Percentiles rank a stretch among this genome's conserved stretches.
Conservation (phyloP, 1,284 basidiomycete species). For the Ustanciosporium gigantosporum region DNA sequence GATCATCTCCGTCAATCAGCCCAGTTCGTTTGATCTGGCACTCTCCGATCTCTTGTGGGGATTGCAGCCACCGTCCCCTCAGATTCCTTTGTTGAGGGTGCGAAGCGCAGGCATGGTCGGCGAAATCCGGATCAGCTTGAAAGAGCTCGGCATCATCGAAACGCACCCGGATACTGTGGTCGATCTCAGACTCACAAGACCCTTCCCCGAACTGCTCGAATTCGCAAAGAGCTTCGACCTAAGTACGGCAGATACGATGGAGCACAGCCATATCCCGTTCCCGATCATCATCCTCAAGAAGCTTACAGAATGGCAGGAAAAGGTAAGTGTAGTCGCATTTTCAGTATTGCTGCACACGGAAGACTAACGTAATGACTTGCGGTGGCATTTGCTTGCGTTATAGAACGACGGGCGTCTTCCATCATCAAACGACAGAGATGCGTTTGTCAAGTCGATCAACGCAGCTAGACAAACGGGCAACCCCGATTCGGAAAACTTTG, state of each 20-base stretch:
- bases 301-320: slow-evolving; percentile 76
- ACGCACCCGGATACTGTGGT: slow-evolving; percentile 78
- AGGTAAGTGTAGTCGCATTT: slow-evolving; percentile 66
- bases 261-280: slow-evolving; percentile 52
- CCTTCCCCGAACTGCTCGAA: slow-evolving; percentile 70
- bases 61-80: slow-evolving; percentile 23
- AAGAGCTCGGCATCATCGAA: slow-evolving; percentile 70
- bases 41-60: slow-evolving; percentile 48
- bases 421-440: slow-evolving; percentile 70
- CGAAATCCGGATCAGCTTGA: slow-evolving; percentile 44
- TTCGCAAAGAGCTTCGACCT: slow-evolving; percentile 40
- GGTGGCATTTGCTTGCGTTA: background rate
- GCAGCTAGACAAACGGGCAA: slow-evolving; percentile 69
- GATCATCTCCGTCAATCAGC: slow-evolving; percentile 72
- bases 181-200: slow-evolving; percentile 77
- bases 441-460: slow-evolving; percentile 72
- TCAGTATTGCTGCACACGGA: no score
- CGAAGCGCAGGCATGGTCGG: slow-evolving; percentile 52
- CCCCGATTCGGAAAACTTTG: slow-evolving; percentile 91
- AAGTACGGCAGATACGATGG: slow-evolving; percentile 41
- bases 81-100: slow-evolving; percentile 47
- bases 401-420: slow-evolving; percentile 64
- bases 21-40: slow-evolving; percentile 31
- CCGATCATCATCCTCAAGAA: slow-evolving; percentile 68
- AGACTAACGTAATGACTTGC: no score